Base-by-base conservation (phyloP, 192 early-diverging fungal genomes). In the Umbelopsis sp. region DNA sequence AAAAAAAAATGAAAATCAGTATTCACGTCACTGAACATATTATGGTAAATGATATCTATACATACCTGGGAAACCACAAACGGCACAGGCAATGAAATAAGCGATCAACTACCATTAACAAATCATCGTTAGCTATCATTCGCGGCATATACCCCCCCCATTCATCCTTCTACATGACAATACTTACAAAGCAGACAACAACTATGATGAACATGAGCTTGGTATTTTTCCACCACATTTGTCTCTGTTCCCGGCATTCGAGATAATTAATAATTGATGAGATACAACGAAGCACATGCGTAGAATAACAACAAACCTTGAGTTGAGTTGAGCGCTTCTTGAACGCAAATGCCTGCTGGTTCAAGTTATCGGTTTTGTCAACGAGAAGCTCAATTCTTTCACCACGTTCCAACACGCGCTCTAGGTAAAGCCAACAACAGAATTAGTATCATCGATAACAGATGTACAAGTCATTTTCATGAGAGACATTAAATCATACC, bases 171-270 rank as follows among this genome's bases (percentile, higher is more conserved):
- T 41, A 11, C 31, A 43, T 24, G 62, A 24, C 20, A 62, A 32
- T 62, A 79, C 85, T 84, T 81, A 85, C 83, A 22, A 89, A 70
- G 14, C 80, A 72, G 12, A 84, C 91, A 21, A 84, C 78, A 25
- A 76, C 88, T 53, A 95, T 77, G 34, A 90, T 83, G 38, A 85
- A 86, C 86, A 94, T 89, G 43, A 95, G 79, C 80, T 91, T 92
- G 50, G 91, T 91, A 83, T 96, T 96, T 77, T 96, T 95, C 94
- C 94, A 97, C 95, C 95, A 97, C 91, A 95, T 93, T 70, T 88
- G 84, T 45, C 94, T 85, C 78, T 86, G 75, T 21, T 29, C 14
- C 14, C 53, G 2, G 6, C 50, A 38, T 36, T 36, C 59, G 22
- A 31, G 29, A 24, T 45, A 4, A 62, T n/a, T n/a, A n/a, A n/a